phyloP scores from a whole-genome alignment of 225 moss, liverwort and hornwort genomes.

The Rhytidiadelphus loreus region DNA sequence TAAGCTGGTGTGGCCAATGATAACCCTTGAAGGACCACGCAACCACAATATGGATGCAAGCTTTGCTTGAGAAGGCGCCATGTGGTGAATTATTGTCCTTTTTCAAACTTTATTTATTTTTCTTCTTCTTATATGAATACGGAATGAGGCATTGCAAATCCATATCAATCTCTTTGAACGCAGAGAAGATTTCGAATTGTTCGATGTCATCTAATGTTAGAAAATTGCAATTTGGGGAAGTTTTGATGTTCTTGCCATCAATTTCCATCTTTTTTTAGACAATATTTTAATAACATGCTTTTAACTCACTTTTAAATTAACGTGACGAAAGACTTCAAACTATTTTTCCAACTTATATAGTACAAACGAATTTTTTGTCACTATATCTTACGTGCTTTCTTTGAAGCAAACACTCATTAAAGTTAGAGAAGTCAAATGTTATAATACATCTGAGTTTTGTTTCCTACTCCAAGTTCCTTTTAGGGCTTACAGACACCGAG shows the following conservation, averaged over 20 bases:
- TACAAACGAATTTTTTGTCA: background rate
- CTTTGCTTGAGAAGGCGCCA: background rate
- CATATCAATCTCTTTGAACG: background rate
- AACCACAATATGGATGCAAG: background rate
- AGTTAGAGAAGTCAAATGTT: background rate
- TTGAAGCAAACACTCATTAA: background rate
- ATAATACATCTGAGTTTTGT: background rate
- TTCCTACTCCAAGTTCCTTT: background rate
- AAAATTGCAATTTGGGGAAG: background rate
- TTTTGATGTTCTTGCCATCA: background rate
- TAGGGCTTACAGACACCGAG: background rate
- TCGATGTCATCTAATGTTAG: background rate
- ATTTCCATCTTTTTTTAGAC: background rate
- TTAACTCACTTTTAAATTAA: background rate
- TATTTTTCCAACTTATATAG: background rate
- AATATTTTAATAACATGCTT: too few relatives aligned
- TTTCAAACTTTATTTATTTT: background rate
- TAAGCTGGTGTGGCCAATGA: background rate
- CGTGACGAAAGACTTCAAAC: background rate
- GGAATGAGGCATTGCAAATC: background rate
- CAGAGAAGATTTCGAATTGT: background rate
- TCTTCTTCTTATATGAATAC: too few relatives aligned
- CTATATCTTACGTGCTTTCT: background rate
- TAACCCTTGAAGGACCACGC: background rate
- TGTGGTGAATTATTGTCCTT: background rate